A percentile compares a stretch with the other conserved stretches of the same genome.
These are phyloP conservation scores for Polychytrium aggregatum DNA, from an alignment of 192 early-diverging fungal genomes.

Conservation along the genomic window DNA sequence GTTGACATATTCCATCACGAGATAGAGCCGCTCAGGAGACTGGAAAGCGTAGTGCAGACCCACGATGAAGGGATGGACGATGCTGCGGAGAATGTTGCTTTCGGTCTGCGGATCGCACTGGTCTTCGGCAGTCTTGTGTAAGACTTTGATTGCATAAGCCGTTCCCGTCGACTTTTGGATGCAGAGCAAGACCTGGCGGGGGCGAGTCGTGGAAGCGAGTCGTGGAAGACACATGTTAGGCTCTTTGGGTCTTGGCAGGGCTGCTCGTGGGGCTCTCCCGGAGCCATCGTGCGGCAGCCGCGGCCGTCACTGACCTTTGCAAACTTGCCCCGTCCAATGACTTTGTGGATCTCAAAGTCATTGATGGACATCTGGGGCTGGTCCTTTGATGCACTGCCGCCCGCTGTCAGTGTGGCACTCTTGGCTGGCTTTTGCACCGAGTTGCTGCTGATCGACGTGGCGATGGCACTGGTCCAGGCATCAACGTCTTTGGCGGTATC, in stretches of 20 bases:
- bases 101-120: conserved; percentile 11
- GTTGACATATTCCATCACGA: conserved; percentile 69
- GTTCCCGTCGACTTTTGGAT: conserved; percentile 31
- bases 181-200: conserved; percentile 25
- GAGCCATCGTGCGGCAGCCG: not conserved
- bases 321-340: conserved; percentile 31
- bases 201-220: not conserved
- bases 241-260: conserved; percentile 1
- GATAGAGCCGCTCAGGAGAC: conserved; percentile 22
- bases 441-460: too few relatives aligned
- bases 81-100: conserved; percentile 24
- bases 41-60: conserved; percentile 42
- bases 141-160: conserved; percentile 41
- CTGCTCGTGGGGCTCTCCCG: too few relatives aligned
- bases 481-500: too few relatives aligned
- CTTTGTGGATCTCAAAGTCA: conserved; percentile 32
- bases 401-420: too few relatives aligned
- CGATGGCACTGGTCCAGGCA: too few relatives aligned
- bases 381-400: too few relatives aligned
- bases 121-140: conserved; percentile 14
- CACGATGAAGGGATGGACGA: conserved; percentile 42
- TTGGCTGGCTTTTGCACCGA: too few relatives aligned
- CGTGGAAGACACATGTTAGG: not conserved
- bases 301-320: conserved; percentile 17
- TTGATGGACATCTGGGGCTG: conserved; percentile 18